These are phyloP conservation scores for Penicillium digitatum DNA, from an alignment of 2,329 filamentous ascomycete species.

Conservation along the genomic window DNA sequence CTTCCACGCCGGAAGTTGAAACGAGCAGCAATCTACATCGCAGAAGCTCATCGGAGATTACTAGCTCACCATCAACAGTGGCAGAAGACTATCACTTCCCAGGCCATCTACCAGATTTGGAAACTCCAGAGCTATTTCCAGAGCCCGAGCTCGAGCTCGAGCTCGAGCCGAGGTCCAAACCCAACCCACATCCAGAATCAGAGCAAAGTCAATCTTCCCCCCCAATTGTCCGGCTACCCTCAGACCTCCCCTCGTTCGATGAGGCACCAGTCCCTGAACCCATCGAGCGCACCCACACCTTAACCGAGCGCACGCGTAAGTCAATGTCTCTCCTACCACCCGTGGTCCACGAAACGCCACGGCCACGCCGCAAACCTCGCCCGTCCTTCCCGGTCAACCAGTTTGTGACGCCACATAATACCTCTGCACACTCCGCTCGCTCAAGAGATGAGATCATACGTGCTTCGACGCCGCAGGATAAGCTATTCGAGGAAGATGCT, in stretches of 20 bases:
- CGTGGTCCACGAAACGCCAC: slow-evolving; percentile 23
- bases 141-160: background rate
- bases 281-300: slow-evolving; percentile 39
- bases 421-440: slow-evolving; percentile 13
- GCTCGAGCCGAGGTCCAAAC: background rate
- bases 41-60: background rate
- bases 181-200: background rate
- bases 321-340: slow-evolving; percentile 66
- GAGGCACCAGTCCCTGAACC: slow-evolving; percentile 15
- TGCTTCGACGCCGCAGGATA: slow-evolving; percentile 58
- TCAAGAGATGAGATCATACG: slow-evolving; percentile 20
- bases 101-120: background rate
- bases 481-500: slow-evolving; percentile 65
- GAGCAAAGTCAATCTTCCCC: slow-evolving; percentile 6
- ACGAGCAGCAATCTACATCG: background rate
- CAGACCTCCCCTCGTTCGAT: slow-evolving; percentile 4
- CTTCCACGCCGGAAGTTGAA: background rate
- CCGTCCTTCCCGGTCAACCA: slow-evolving; percentile 52
- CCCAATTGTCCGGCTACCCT: slow-evolving; percentile 13
- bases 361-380: slow-evolving; percentile 26
- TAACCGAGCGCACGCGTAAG: slow-evolving; percentile 74
- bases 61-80: background rate
- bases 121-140: background rate
- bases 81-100: background rate
- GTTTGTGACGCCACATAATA: slow-evolving; percentile 51